Base-by-base conservation (phyloP, 768 basidiomycete species). In the Russula virescens region DNA sequence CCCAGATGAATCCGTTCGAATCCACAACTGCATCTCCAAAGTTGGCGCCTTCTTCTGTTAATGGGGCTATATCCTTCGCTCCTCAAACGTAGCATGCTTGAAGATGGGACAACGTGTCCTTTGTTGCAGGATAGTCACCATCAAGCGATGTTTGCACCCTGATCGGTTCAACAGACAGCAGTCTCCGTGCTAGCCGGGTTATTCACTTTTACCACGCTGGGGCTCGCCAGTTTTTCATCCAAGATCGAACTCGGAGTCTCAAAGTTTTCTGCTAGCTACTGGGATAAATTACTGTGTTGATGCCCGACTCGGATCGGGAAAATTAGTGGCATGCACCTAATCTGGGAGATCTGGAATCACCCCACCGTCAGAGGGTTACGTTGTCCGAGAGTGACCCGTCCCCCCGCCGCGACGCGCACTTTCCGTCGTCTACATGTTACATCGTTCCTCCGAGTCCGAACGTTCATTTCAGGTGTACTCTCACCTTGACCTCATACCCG, bases 281-380 rank as follows among this genome's bases (percentile, higher is more conserved):
- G 18, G 7, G 42, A 43, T 43, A 8, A 19, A 19, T 16, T 18
- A 13, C 42, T 19, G 14, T 26, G 47, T 25, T n/a, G 48, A 49
- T 28, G 13, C 25, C 25, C 31, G 50, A 23, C n/a, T 26, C 57
- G 48, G 56, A 49, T 58, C 56, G 56, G 55, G 57, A 35, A 58
- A 40, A 34, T 28, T 11, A 19, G 57, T 58, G 57, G 57, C 57
- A 49, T 16, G 18, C 42, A 43, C 42, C 16, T 43, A 38, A 38
- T 11, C 10, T 46, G 26, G 25, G 43, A 23, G 9, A 47, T 47
- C 2, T 38, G 13, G 38, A 14, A 38, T 43, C 18, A 43, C 42
- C 16, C n/a, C 28, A 34, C 28, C 31, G 4, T 46, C 31, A 47
- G 14, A n/a, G 13, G 25, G 14, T 28, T 19, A 48, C n/a, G 9